Evolutionary conservation across 495 filamentous ascomycete genomes (phyloP), one percentile per base, ranked within the genome.

Genomic region (Penicillium atrosanguineum): DNA sequence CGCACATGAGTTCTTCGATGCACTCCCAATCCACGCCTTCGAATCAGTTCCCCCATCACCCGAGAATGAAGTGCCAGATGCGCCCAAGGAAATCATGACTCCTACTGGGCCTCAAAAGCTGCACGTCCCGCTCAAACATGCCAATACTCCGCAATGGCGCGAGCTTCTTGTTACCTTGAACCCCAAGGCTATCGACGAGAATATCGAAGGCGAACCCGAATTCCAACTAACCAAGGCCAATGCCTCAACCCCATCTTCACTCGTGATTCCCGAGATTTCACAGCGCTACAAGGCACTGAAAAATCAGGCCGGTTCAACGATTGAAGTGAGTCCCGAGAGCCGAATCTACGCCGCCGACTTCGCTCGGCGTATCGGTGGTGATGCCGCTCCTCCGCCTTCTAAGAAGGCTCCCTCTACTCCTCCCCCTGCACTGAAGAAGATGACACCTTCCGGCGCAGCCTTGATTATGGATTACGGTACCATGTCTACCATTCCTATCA

Each of bases 1-100:
- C 34, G 94, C 93, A 11, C 94, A 98, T 67, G 94, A 98, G 67
- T 97, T 98, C 77, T 97, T 98, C 70, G 94, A 98, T 63, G 94
- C 94, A n/a, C 87, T 97, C 6, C 94, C 94, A 36, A 96, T 98
- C 62, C 91, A 98, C 70, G 88, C 90, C 53, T 98, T 98, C 69
- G 86, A 96, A 64, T 86, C 86, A 21, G 70, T 91, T 29, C 68
- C 77, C 26, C 69, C 77, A 15, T 41, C 70, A 18, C 63, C 62
- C 8, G 67, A 71, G 49, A 70, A 71, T 52, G 59, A 66, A 50
- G 44, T 49, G 18, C 57, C 54, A 48, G 51, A 66, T n/a, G 46
- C 67, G 38, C 64, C 44, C 29, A 59, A 55, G 56, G 71, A 68
- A 53, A 72, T 78, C 64, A 75, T 72, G 69, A 80, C 73, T 4